These are phyloP conservation scores for Tubosaeta sp. DNA, from an alignment of 768 basidiomycete genomes.

Conservation along the genomic window DNA sequence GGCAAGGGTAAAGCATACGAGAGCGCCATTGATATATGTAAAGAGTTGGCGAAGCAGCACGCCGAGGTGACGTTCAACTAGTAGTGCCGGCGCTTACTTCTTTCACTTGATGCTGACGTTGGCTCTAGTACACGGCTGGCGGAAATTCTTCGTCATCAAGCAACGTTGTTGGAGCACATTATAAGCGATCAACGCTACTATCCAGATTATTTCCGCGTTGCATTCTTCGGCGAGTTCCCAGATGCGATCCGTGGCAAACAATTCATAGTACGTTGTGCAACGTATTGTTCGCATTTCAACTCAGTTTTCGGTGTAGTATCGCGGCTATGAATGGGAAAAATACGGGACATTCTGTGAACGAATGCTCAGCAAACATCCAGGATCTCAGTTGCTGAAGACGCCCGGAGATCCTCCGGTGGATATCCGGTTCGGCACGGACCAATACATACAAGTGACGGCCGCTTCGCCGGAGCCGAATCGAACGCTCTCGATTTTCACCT, in stretches of 20 bases:
- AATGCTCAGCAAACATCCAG: slow-evolving; percentile 87
- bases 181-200: slow-evolving; percentile 80
- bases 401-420: slow-evolving; percentile 77
- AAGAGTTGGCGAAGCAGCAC: slow-evolving; percentile 87
- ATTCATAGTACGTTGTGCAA: slow-evolving; percentile 64
- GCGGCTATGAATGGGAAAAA: slow-evolving; percentile 94
- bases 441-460: slow-evolving; percentile 85
- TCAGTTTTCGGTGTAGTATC: slow-evolving; percentile 52
- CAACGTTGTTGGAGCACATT: slow-evolving; percentile 83
- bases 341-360: slow-evolving; percentile 85
- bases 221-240: slow-evolving; percentile 91
- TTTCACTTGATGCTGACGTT: slow-evolving; percentile 3
- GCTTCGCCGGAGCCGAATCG: slow-evolving; percentile 85
- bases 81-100: slow-evolving; percentile 39
- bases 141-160: slow-evolving; percentile 83
- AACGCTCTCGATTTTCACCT: slow-evolving; percentile 71
- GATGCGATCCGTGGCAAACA: slow-evolving; percentile 82
- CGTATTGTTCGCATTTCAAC: background rate
- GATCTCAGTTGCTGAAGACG: slow-evolving; percentile 72
- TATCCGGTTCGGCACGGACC: slow-evolving; percentile 70
- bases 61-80: slow-evolving; percentile 88
- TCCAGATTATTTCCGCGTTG: slow-evolving; percentile 90
- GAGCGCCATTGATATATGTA: slow-evolving; percentile 87
- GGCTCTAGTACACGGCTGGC: slow-evolving; percentile 67
- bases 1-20: slow-evolving; percentile 99